Evolutionary conservation across 2,329 filamentous ascomycete genomes (phyloP).

Genomic region (Xylariaceae sp.): DNA sequence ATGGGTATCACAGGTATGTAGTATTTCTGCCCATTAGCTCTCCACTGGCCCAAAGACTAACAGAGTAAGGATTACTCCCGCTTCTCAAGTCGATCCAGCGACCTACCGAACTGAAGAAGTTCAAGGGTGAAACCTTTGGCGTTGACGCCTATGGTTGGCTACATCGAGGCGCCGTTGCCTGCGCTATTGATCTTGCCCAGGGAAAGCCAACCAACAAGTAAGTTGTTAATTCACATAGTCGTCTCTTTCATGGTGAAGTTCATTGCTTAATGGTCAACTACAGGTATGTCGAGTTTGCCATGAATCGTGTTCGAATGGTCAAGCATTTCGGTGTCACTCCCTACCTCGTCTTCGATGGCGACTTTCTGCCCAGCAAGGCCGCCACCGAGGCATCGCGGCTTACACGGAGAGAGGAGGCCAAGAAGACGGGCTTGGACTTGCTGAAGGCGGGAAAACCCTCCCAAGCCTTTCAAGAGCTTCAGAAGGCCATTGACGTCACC

Average conservation of each 20-base stretch:
- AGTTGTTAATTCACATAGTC: constrained; percentile 28
- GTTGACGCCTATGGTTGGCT: constrained; percentile 98
- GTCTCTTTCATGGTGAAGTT: background rate
- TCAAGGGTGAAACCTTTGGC: constrained; percentile 80
- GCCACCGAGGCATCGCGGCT: constrained; percentile 74
- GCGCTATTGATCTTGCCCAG: constrained; percentile 83
- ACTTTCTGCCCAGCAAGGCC: constrained; percentile 89
- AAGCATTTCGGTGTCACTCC: constrained; percentile 90
- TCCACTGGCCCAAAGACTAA: constrained; percentile 3
- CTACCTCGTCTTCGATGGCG: constrained; percentile 93
- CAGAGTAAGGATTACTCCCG: constrained; percentile 63
- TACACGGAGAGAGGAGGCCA: constrained; percentile 72
- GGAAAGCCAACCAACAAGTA: constrained; percentile 85
- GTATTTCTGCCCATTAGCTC: background rate
- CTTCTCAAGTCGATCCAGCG: constrained; percentile 95
- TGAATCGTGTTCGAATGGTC: constrained; percentile 90
- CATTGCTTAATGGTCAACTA: constrained; percentile 3
- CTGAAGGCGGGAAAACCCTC: constrained; percentile 73
- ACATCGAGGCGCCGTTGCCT: constrained; percentile 84
- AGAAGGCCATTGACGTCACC: constrained; percentile 93
- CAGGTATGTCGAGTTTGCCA: constrained; percentile 84
- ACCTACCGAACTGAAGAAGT: constrained; percentile 80
- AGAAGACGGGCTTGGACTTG: constrained; percentile 68
- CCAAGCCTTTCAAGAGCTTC: constrained; percentile 78
- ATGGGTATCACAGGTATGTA: constrained; percentile 33